Evolutionary conservation across 441 rosid species (phyloP), one percentile per base, ranked within the genome.

Genomic region (Biscutella auriculata): DNA sequence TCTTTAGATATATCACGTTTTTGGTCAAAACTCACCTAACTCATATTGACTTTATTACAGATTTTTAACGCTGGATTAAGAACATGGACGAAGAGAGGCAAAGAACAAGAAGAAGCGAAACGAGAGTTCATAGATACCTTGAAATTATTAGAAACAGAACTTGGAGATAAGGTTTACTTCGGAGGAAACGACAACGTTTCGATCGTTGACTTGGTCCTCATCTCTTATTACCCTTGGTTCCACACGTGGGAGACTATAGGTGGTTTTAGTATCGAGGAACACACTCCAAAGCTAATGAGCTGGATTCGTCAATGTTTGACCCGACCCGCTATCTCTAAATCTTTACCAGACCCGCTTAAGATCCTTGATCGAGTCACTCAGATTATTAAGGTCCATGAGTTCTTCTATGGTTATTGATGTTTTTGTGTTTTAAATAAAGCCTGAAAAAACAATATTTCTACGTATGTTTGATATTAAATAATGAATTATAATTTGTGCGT

Each of bases 51-150:
- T n/a, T n/a, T n/a, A n/a, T n/a, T n/a, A n/a, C n/a, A 69, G 77
- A 17, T 69, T 16, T 66, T 55, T 37, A 74, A 66, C 0, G 57
- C 43, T 3, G 76, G 77, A 34, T 58, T 17, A 55, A 65, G 36
- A 62, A 68, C 62, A 2, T 72, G 72, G 77, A 76, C 70, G 6
- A 72, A 57, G 30, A 72, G 25, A 48, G 72, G 70, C 25, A 68
- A 72, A 63, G 72, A 65, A 57, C 72, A 54, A 58, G 72, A 69
- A 59, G 69, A 66, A 11, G 77, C 67, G 0, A 76, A 65, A 60
- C 28, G 3, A 30, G 72, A 69, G 61, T 68, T 66, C 41, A 19
- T 58, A 25, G 65, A 62, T 8, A 44, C 35, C n/a, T 19, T 76
- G 44, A 76, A 62, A 68, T 2, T 58, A 8, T 58, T 65, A 28